These are phyloP conservation scores for Eucalyptus melliodora DNA, from an alignment of 345 rosid species.

Conservation along the genomic window DNA sequence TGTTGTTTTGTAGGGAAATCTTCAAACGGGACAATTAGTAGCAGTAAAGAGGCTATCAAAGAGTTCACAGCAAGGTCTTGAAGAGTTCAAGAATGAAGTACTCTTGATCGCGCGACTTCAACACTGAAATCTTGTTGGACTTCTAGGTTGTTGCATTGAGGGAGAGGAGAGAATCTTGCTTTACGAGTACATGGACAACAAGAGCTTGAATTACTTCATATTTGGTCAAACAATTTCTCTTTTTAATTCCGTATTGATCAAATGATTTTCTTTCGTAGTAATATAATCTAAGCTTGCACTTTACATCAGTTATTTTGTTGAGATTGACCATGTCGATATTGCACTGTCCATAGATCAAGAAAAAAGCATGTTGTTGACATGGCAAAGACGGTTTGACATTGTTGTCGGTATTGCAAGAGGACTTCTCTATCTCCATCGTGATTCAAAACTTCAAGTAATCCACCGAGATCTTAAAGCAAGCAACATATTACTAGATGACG, in stretches of 20 bases:
- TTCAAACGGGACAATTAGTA: too few species aligned
- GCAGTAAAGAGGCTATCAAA: too few species aligned
- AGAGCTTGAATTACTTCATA: constrained; percentile 24
- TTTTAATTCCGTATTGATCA: not conserved
- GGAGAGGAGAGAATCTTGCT: constrained; percentile 13
- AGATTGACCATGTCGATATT: not conserved
- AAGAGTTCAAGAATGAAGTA: too few species aligned
- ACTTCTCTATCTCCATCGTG: constrained; percentile 40
- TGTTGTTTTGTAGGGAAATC: too few species aligned
- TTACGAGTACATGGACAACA: constrained; percentile 29
- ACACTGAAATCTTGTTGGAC: constrained; percentile 37
- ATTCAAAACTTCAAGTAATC: constrained; percentile 30
- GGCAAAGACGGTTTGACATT: constrained; percentile 17
- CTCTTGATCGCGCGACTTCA: constrained; percentile 25
- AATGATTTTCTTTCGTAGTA: not conserved
- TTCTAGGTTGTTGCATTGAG: constrained; percentile 32
- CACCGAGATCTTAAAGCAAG: constrained; percentile 46
- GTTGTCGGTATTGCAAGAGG: constrained; percentile 34
- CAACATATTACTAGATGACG: constrained; percentile 26
- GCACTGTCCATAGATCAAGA: constrained; percentile 7
- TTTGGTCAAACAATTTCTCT: constrained; percentile 13
- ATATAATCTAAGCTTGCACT: too few species aligned
- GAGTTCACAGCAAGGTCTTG: too few species aligned
- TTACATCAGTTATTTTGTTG: not conserved
- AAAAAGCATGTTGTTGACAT: constrained; percentile 3